Conservation (phyloP, 2,329 filamentous ascomycete genomes). For the Sarocladiaceae sp. region DNA sequence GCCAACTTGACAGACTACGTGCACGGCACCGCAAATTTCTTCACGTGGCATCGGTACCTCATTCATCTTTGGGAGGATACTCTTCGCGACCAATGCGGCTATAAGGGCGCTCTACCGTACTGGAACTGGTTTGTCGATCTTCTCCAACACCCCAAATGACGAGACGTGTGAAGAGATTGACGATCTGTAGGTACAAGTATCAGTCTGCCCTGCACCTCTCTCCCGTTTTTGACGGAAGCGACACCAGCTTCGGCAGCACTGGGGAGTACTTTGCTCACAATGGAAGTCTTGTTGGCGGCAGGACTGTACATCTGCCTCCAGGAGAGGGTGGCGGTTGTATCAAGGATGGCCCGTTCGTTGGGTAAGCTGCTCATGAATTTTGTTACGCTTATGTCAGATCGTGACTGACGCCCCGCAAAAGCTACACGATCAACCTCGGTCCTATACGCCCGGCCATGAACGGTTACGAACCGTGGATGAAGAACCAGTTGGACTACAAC, state of each 20-base stretch:
- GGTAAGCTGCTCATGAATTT: not conserved
- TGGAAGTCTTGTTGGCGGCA: slow-evolving; percentile 14
- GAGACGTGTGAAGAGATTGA: not conserved
- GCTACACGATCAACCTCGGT: slow-evolving; percentile 22
- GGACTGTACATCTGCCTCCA: slow-evolving; percentile 24
- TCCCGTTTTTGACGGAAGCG: slow-evolving; percentile 34
- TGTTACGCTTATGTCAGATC: too few species aligned
- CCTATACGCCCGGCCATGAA: slow-evolving; percentile 18
- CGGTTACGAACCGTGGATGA: slow-evolving; percentile 5
- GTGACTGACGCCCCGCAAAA: slow-evolving; percentile 9
- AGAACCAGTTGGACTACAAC: slow-evolving; percentile 26
- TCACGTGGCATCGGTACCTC: slow-evolving; percentile 15
- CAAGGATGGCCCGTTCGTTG: slow-evolving; percentile 7
- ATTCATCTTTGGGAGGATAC: slow-evolving; percentile 12
- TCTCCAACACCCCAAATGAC: too few species aligned
- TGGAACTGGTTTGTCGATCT: slow-evolving; percentile 27
- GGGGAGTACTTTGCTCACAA: slow-evolving; percentile 24
- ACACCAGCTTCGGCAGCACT: slow-evolving; percentile 31
- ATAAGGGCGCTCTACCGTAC: slow-evolving; percentile 20
- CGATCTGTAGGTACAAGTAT: slow-evolving; percentile 2
- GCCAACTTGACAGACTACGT: slow-evolving; percentile 12
- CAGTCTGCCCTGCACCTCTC: slow-evolving; percentile 17
- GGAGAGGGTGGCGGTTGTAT: slow-evolving; percentile 28
- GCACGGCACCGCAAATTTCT: slow-evolving; percentile 12
- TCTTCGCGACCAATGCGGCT: slow-evolving; percentile 14